Evolutionary conservation across 2,329 filamentous ascomycete species (phyloP).

Genomic region (Arthrobotrys megalospora): DNA sequence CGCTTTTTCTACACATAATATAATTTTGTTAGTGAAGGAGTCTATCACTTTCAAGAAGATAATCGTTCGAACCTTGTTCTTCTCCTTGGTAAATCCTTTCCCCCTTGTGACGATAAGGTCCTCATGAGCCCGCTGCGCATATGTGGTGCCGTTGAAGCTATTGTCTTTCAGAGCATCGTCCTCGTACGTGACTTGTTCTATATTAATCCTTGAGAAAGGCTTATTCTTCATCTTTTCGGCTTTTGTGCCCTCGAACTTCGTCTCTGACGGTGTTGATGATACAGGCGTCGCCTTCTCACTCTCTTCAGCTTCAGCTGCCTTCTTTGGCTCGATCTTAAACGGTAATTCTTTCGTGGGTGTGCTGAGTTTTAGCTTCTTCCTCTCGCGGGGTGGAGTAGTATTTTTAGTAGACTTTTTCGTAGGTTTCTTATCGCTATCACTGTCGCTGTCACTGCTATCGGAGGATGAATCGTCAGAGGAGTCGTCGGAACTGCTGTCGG

Average conservation of each 20-base stretch:
- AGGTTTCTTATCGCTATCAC: constrained; percentile 56
- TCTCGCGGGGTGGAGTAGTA: constrained; percentile 65
- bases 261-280: neutral
- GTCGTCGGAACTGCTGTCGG: constrained; percentile 67
- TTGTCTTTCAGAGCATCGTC: constrained; percentile 73
- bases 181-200: constrained; percentile 61
- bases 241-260: neutral
- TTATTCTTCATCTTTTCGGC: constrained; percentile 49
- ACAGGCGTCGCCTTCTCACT: neutral
- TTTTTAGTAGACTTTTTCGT: constrained; percentile 64
- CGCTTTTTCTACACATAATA: constrained; percentile 76
- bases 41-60: constrained; percentile 62
- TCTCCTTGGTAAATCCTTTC: constrained; percentile 99
- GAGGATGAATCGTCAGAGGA: constrained; percentile 69
- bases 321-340: constrained; percentile 68
- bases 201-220: constrained; percentile 80
- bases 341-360: constrained; percentile 59
- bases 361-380: constrained; percentile 67
- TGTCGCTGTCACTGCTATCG: constrained; percentile 66
- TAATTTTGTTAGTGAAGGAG: constrained; percentile 13
- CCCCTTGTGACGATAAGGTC: constrained; percentile 92
- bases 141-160: constrained; percentile 82
- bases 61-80: constrained; percentile 81
- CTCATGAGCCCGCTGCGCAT: constrained; percentile 88
- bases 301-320: constrained; percentile 70